phyloP scores from a whole-genome alignment of 345 rosid species.

The Zanthoxylum bungeanum region DNA sequence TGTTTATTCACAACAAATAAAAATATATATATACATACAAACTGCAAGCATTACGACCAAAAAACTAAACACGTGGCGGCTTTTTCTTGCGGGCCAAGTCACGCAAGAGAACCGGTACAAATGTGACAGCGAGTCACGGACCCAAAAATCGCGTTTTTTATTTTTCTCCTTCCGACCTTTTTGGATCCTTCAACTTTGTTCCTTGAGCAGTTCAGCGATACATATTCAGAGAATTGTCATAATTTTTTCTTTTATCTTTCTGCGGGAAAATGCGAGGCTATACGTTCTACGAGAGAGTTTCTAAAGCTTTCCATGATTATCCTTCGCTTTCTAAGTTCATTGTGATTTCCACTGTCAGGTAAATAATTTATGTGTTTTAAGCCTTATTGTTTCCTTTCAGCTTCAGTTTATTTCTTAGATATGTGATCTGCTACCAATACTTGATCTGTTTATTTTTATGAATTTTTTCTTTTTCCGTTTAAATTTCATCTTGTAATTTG shows the following conservation, averaged over 20 bases:
- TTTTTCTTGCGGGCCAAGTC: slow-evolving; percentile 28
- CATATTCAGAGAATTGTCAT: background rate
- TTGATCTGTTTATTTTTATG: background rate
- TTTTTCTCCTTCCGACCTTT: slow-evolving; percentile 16
- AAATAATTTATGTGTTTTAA: background rate
- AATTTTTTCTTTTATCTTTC: background rate
- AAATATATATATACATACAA: background rate
- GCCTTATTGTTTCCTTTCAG: background rate
- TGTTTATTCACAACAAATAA: too few relatives aligned
- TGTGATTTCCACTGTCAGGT: slow-evolving; percentile 84
- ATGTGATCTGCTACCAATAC: background rate
- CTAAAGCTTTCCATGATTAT: slow-evolving; percentile 61
- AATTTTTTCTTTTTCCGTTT: background rate
- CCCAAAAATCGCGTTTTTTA: slow-evolving; percentile 11
- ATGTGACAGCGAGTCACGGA: slow-evolving; percentile 16
- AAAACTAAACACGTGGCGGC: slow-evolving; percentile 28
- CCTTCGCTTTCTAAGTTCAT: slow-evolving; percentile 67
- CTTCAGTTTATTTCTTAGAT: background rate
- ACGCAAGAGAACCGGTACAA: slow-evolving; percentile 14
- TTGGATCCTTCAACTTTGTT: background rate
- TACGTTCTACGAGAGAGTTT: slow-evolving; percentile 50
- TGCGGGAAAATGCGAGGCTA: slow-evolving; percentile 51
- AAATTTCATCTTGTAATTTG: background rate
- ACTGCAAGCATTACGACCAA: background rate
- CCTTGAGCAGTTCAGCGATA: too few relatives aligned